Percentiles rank a stretch among this genome's conserved stretches.
These are phyloP conservation scores for Colletotrichum tropicicola DNA, from an alignment of 2,329 filamentous ascomycete genomes.

Conservation along the genomic window DNA sequence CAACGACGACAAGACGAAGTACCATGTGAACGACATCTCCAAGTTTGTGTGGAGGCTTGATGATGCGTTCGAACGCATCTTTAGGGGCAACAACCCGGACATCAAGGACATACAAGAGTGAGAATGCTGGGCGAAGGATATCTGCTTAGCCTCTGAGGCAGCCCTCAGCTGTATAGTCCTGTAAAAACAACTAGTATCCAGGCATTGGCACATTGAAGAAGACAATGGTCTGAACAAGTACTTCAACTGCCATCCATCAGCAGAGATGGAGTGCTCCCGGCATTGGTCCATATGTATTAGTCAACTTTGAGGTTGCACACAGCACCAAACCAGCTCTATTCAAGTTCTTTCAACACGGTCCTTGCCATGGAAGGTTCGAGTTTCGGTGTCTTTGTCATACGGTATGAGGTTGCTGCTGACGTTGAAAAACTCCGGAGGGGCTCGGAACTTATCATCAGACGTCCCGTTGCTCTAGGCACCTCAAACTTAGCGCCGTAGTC, in stretches of 20 bases:
- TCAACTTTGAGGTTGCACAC: no score
- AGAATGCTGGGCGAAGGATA: background rate
- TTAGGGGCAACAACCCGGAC: constrained; percentile 28
- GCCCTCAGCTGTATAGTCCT: no score
- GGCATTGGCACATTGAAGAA: no score
- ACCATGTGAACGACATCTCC: constrained; percentile 29
- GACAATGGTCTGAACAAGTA: no score
- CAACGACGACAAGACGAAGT: constrained; percentile 29
- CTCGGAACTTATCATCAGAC: constrained; percentile 15
- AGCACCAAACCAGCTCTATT: no score
- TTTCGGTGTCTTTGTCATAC: background rate
- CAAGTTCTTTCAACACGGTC: no score
- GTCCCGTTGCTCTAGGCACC: background rate
- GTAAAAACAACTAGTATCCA: no score
- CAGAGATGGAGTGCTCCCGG: no score
- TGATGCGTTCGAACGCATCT: constrained; percentile 26
- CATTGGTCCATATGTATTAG: no score
- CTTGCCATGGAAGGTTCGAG: no score
- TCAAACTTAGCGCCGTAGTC: background rate
- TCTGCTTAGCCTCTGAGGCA: no score
- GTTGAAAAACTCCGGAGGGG: constrained; percentile 9
- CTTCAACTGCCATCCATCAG: no score
- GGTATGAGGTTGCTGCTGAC: background rate
- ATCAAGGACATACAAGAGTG: constrained; percentile 6
- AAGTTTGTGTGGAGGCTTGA: constrained; percentile 28